phyloP scores from a whole-genome alignment of 2,329 filamentous ascomycete genomes.

The Sporothrix protearum region DNA sequence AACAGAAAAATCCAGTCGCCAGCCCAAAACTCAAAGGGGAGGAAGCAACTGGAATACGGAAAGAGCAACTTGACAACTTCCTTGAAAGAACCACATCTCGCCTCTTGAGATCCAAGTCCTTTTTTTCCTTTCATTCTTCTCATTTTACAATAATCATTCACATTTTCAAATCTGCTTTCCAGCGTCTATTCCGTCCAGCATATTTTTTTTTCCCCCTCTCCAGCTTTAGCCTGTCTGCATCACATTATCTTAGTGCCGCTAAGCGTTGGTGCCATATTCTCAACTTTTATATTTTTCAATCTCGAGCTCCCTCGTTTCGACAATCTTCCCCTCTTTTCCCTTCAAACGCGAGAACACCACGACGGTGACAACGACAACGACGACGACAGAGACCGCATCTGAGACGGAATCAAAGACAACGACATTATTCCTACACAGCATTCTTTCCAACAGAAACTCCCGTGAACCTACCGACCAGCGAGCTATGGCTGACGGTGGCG shows the following conservation, averaged over 20 bases:
- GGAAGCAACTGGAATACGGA: slow-evolving; percentile 8
- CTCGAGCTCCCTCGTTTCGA: neutral
- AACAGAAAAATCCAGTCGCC: neutral
- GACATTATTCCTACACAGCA: neutral
- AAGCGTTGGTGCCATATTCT: slow-evolving; percentile 7
- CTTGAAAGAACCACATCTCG: neutral
- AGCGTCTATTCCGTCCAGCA: neutral
- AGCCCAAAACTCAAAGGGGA: neutral
- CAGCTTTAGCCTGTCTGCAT: neutral
- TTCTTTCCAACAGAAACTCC: neutral
- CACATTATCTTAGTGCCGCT: slow-evolving; percentile 15
- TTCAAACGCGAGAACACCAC: neutral
- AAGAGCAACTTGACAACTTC: neutral
- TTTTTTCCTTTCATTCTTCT: neutral
- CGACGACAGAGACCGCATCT: neutral
- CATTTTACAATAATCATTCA: neutral
- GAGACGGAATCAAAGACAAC: neutral
- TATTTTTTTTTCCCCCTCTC: neutral
- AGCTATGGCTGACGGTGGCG: slow-evolving; percentile 5
- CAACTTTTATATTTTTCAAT: neutral
- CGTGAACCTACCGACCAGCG: neutral
- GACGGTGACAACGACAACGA: neutral
- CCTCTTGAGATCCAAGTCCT: neutral
- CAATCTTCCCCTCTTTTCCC: neutral
- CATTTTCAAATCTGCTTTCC: neutral